Percentiles rank a stretch among this genome's conserved stretches.
These are phyloP conservation scores for Cucumis cinereus DNA, from an alignment of 306 rosid genomes.

Conservation along the genomic window DNA sequence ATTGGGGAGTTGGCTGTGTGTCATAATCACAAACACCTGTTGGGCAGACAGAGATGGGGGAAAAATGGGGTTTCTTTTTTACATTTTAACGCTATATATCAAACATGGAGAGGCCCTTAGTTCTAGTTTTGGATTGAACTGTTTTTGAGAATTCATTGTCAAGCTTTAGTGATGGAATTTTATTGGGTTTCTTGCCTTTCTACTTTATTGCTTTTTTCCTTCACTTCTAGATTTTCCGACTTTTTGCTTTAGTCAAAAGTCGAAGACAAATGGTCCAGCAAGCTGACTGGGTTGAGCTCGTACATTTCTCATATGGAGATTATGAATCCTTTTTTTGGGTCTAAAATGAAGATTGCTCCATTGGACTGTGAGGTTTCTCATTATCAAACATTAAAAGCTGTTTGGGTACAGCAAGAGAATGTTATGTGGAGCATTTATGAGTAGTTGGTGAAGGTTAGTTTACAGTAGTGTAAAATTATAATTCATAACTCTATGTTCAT, in stretches of 20 bases:
- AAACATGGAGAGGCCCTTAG: neutral
- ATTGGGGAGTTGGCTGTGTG: neutral
- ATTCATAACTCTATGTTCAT: neutral
- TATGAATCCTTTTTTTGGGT: neutral
- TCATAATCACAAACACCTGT: constrained; percentile 8
- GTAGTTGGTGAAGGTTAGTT: neutral
- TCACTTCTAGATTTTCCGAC: neutral
- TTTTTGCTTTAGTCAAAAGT: constrained; percentile 4
- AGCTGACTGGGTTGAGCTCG: neutral
- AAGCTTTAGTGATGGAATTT: constrained; percentile 4
- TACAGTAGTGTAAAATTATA: neutral
- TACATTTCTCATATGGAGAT: neutral
- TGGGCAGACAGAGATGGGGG: neutral
- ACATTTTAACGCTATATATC: neutral
- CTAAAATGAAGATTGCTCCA: neutral
- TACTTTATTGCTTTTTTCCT: constrained; percentile 1
- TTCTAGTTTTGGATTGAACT: neutral
- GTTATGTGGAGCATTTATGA: neutral
- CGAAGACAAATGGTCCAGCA: neutral
- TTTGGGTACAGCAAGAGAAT: neutral
- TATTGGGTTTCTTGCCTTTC: neutral
- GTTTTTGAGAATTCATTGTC: neutral
- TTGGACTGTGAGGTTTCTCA: neutral
- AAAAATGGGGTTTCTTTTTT: neutral
- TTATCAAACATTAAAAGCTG: neutral